These are phyloP conservation scores for Tolypocladium amazonense DNA, from an alignment of 2,329 filamentous ascomycete genomes.

Conservation along the genomic window DNA sequence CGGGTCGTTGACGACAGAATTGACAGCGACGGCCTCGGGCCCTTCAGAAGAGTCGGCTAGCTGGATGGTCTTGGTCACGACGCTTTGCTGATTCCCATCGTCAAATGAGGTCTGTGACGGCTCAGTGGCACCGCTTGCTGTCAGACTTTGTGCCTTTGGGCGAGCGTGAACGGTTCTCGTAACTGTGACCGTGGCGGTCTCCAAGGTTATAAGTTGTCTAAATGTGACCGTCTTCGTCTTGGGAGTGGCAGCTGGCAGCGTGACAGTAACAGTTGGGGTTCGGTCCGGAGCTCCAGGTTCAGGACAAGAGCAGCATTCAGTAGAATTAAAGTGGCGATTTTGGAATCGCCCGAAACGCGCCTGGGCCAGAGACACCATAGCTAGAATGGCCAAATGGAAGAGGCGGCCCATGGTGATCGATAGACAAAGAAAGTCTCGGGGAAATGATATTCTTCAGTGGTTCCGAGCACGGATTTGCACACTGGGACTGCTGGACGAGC, in stretches of 20 bases:
- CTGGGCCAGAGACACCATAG: slow-evolving; percentile 13
- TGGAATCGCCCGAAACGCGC: slow-evolving; percentile 13
- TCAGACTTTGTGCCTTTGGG: slow-evolving; percentile 4
- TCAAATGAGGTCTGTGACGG: not conserved
- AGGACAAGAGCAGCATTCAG: slow-evolving; percentile 20
- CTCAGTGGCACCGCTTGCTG: not conserved
- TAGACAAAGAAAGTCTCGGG: too few relatives aligned
- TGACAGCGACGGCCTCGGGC: slow-evolving; percentile 8
- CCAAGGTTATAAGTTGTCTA: slow-evolving; percentile 9
- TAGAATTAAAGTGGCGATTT: slow-evolving; percentile 6
- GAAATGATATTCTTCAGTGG: not conserved
- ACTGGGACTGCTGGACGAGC: not conserved
- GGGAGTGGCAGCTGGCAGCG: slow-evolving; percentile 7
- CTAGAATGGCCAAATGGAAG: slow-evolving; percentile 14
- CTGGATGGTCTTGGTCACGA: slow-evolving; percentile 13
- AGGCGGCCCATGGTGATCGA: slow-evolving; percentile 13
- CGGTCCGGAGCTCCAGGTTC: slow-evolving; percentile 5
- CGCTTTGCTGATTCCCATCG: not conserved
- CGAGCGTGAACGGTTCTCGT: slow-evolving; percentile 4
- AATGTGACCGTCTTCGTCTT: slow-evolving; percentile 8
- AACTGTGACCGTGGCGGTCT: slow-evolving; percentile 7
- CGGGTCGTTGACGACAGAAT: not conserved
- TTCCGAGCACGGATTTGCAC: not conserved
- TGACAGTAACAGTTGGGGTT: slow-evolving; percentile 16
- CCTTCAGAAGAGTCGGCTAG: not conserved